Evolutionary conservation across 345 rosid species (phyloP).

Genomic region (Triadica sebifera): DNA sequence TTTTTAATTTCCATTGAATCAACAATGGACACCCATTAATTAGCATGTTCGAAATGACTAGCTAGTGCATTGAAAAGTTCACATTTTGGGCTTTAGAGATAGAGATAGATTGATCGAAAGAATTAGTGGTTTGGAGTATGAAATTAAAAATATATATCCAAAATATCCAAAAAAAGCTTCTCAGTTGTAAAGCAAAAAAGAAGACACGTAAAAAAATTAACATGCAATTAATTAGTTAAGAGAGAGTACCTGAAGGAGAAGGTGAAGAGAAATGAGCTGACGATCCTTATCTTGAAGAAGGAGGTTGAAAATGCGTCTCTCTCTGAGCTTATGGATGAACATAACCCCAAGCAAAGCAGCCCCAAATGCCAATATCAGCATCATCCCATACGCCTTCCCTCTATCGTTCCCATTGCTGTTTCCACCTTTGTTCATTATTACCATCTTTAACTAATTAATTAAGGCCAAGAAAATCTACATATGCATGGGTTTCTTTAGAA

Average conservation of each 20-base stretch:
- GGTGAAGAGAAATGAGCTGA: conserved; percentile 45
- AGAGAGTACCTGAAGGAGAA: conserved; percentile 54
- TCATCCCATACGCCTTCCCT: conserved; percentile 43
- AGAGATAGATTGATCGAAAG: no score
- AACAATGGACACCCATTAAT: no score
- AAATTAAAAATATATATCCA: no score
- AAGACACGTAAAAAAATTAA: conserved; percentile 23
- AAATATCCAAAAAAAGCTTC: no score
- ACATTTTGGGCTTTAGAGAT: no score
- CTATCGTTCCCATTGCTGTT: conserved; percentile 20
- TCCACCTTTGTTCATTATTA: conserved; percentile 4
- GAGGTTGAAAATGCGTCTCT: conserved; percentile 50
- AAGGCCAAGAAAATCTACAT: no score
- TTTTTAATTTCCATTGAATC: no score
- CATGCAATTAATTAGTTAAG: conserved; percentile 5
- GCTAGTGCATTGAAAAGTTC: no score
- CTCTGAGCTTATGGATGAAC: conserved; percentile 53
- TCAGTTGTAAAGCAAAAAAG: conserved; percentile 17
- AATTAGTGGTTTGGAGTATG: no score
- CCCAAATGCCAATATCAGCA: conserved; percentile 55
- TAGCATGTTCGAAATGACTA: no score
- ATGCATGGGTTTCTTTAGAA: no score
- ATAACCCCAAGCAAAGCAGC: conserved; percentile 56
- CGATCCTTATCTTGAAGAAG: conserved; percentile 46
- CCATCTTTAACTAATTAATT: no score